Percentiles rank a stretch among this genome's conserved stretches.
Evolutionary conservation across 2,329 filamentous ascomycete species (phyloP).

Genomic region (Penicillium sclerotigenum): DNA sequence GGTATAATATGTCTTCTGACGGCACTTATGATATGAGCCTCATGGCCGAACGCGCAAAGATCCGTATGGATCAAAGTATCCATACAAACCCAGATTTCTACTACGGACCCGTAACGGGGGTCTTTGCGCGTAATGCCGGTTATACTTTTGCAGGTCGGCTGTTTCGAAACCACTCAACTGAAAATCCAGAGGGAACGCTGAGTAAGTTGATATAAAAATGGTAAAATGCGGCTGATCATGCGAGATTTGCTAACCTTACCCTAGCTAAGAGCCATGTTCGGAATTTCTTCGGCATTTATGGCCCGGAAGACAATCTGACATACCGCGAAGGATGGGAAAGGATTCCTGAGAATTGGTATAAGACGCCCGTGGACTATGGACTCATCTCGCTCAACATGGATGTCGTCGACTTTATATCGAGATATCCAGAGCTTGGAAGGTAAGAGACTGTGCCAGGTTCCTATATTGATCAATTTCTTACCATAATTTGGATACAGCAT

Average conservation of each 20-base stretch:
- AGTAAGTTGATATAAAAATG: conserved; percentile 27
- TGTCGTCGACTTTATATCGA: conserved; percentile 35
- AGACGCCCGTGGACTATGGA: conserved; percentile 46
- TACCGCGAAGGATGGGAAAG: conserved; percentile 51
- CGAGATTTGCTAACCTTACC: conserved; percentile 1
- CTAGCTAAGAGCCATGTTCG: conserved; percentile 43
- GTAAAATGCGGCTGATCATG: background rate
- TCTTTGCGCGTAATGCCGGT: conserved; percentile 50
- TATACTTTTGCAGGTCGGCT: conserved; percentile 47
- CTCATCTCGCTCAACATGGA: conserved; percentile 45
- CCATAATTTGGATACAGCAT: conserved; percentile 32
- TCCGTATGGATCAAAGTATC: conserved; percentile 49
- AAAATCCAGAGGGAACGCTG: conserved; percentile 39
- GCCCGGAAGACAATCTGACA: conserved; percentile 40
- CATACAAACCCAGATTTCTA: conserved; percentile 54
- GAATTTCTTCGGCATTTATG: conserved; percentile 49
- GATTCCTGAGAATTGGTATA: conserved; percentile 55
- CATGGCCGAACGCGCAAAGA: conserved; percentile 44
- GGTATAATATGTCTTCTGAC: conserved; percentile 44
- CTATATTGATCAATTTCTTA: background rate
- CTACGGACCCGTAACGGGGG: conserved; percentile 53
- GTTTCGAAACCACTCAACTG: conserved; percentile 45
- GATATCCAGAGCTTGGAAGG: conserved; percentile 44
- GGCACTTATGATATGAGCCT: conserved; percentile 44
- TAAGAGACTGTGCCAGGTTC: conserved; percentile 5